Evolutionary conservation across 768 basidiomycete genomes (phyloP).

Genomic region (Boletus rubropictus): DNA sequence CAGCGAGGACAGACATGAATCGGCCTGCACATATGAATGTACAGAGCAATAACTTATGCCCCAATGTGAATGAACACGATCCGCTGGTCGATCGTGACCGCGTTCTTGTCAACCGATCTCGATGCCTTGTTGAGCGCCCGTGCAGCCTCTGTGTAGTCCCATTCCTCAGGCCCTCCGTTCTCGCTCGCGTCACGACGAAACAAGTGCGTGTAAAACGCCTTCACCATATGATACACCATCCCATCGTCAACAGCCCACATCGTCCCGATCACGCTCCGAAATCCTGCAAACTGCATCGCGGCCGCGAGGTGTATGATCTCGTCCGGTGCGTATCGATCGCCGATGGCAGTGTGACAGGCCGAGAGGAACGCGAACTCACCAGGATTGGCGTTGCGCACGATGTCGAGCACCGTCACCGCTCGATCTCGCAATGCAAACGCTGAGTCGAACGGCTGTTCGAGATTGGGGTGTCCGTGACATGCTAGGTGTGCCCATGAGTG

Average conservation of each 20-base stretch:
- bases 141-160: not conserved
- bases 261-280: slow-evolving; percentile 33
- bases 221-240: slow-evolving; percentile 18
- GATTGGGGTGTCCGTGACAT: slow-evolving; percentile 26
- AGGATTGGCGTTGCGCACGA: slow-evolving; percentile 9
- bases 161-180: not conserved
- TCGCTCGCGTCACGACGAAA: slow-evolving; percentile 1
- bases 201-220: slow-evolving; percentile 20
- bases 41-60: no score
- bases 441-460: slow-evolving; percentile 23
- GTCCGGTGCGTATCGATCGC: slow-evolving; percentile 22
- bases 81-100: not conserved
- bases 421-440: slow-evolving; percentile 23
- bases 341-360: slow-evolving; percentile 30
- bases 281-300: slow-evolving; percentile 33
- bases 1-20: no score
- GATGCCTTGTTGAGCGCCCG: not conserved
- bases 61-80: not conserved
- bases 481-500: slow-evolving; percentile 30
- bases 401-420: slow-evolving; percentile 16
- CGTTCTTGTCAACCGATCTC: no score
- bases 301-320: slow-evolving; percentile 33
- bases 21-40: no score
- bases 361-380: slow-evolving; percentile 31
- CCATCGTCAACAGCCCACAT: slow-evolving; percentile 30